Evolutionary conservation across 2,329 filamentous ascomycete species (phyloP), one percentile per base, ranked within the genome.

Genomic region (Calonectria honghensis): DNA sequence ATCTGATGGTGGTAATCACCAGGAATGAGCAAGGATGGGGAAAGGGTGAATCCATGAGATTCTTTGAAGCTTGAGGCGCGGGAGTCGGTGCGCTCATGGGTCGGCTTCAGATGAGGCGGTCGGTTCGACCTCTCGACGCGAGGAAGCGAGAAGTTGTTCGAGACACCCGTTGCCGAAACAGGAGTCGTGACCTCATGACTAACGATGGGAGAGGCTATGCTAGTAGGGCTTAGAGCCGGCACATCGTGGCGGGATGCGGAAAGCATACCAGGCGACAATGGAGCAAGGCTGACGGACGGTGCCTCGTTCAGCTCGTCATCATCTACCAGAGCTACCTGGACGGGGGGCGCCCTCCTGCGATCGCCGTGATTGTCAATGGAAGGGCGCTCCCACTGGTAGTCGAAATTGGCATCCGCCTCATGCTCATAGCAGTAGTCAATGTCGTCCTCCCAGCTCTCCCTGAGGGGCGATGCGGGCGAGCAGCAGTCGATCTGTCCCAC

Each of bases 341-440:
- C 79, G 10, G 78, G 75, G 20, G 80, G 79, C 13, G 77, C 71
- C 57, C 68, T 57, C 64, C 64, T 69, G 20, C 57, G 57, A 9
- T 80, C 79, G 31, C 80, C 80, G 27, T 79, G 74, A 20, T 78
- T 80, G 63, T 92, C 91, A 68, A 90, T 78, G 0, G 91, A 93
- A 4, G 88, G 85, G 20, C 90, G 89, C 73, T 92, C 90, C 92
- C 92, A 93, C 57, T 92, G 89, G 78, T 92, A 93, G 75, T 93
- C 89, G 80, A 91, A 93, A 82, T 93, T 87, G 10, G 91, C 92
- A 81, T 94, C 92, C 16, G 89, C 91, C 77, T 92, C 92, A 78
- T 94, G 91, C 77, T 93, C 92, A 79, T 94, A 94, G 80, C 91
- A 93, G 82, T 93, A 94, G 80, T 94, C 92, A 75, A 94, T 93